Evolutionary conservation across 768 basidiomycete genomes (phyloP).

Genomic region (Boletus pseudo-olivaceus): DNA sequence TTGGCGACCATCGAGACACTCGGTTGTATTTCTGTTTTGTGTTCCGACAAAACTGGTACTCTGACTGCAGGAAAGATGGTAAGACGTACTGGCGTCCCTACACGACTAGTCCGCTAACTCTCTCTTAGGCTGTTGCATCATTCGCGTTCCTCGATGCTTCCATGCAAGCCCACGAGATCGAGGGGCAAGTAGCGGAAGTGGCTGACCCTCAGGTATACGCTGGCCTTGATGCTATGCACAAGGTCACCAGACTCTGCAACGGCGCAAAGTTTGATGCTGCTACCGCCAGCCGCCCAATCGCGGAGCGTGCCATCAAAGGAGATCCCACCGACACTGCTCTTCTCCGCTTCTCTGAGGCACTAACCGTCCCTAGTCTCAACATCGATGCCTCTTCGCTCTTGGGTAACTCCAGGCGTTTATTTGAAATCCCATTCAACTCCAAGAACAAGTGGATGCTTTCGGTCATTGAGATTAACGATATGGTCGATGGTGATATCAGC

Average conservation of each 20-base stretch:
- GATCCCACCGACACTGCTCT: conserved; percentile 56
- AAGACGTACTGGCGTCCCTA: not conserved
- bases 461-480: conserved; percentile 28
- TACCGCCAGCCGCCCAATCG: conserved; percentile 23
- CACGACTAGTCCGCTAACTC: not conserved
- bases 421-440: conserved; percentile 45
- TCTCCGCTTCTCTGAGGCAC: conserved; percentile 43
- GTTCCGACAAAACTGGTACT: conserved; percentile 56
- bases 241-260: conserved; percentile 54
- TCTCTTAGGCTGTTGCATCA: conserved; percentile 36
- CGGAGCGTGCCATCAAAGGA: conserved; percentile 37
- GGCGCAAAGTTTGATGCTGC: conserved; percentile 47
- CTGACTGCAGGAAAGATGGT: conserved; percentile 50
- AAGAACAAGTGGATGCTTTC: conserved; percentile 60
- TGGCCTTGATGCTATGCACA: conserved; percentile 31
- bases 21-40: conserved; percentile 48
- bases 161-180: conserved; percentile 20
- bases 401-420: conserved; percentile 24
- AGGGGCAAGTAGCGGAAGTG: conserved; percentile 7
- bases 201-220: conserved; percentile 16
- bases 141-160: conserved; percentile 35
- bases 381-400: conserved; percentile 24
- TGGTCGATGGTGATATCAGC: conserved; percentile 5
- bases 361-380: conserved; percentile 22
- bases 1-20: conserved; percentile 54